phyloP scores from a whole-genome alignment of 2,329 filamentous ascomycete genomes.

The Colletotrichum kahawae region DNA sequence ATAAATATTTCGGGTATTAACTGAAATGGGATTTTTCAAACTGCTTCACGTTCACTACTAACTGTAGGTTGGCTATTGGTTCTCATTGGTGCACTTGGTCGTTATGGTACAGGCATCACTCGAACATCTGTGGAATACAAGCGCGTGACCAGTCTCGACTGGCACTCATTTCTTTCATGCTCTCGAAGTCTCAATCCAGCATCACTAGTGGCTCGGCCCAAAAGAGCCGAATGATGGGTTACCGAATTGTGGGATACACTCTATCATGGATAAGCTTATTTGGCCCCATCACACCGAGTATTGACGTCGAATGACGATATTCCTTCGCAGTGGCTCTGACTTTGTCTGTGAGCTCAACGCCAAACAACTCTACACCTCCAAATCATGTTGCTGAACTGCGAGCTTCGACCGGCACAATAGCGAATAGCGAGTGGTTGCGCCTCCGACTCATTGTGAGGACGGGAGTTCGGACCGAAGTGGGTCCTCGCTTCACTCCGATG shows the following conservation, averaged over 20 bases:
- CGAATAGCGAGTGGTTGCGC: not conserved
- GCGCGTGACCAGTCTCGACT: not conserved
- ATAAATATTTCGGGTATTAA: fast-evolving
- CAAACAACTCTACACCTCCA: not conserved
- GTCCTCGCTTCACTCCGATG: not conserved
- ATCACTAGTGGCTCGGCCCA: not conserved
- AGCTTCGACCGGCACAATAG: not conserved
- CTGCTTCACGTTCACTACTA: fast-evolving
- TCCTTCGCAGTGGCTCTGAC: not conserved
- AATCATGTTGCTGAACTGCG: not conserved
- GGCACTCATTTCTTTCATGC: not conserved
- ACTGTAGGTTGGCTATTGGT: not conserved
- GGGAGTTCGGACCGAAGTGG: not conserved
- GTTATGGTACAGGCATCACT: not conserved
- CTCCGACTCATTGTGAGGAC: not conserved
- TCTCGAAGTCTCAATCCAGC: fast-evolving
- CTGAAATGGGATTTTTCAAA: not conserved
- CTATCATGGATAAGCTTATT: not conserved
- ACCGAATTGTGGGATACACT: not conserved
- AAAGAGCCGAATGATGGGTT: not conserved
- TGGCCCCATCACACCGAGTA: not conserved
- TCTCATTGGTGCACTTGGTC: not conserved
- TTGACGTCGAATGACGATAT: not conserved
- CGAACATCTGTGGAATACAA: not conserved
- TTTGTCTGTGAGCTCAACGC: not conserved